These are phyloP conservation scores for Acanthamoeba lenticulata DNA, from an alignment of 208 protist genomes.

Conservation along the genomic window DNA sequence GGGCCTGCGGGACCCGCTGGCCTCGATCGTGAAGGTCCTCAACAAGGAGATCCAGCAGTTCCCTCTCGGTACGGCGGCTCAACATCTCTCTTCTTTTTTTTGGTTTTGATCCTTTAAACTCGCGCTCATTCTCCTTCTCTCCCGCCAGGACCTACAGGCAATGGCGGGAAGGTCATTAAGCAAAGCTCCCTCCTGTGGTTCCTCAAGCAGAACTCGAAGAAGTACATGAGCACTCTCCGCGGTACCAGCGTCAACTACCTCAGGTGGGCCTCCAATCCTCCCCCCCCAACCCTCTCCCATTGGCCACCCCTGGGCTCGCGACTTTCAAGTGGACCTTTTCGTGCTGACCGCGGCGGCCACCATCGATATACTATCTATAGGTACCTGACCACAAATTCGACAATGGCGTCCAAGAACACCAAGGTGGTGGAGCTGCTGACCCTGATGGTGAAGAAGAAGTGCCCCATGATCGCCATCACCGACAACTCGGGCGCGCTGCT, in stretches of 20 bases:
- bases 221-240: neutral
- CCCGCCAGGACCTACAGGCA: neutral
- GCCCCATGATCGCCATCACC: conserved; percentile 24
- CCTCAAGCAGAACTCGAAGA: conserved; percentile 15
- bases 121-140: no score
- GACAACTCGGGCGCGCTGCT: neutral
- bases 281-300: neutral
- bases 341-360: no score
- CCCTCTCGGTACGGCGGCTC: neutral
- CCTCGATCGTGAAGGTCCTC: neutral
- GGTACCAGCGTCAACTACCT: conserved; percentile 21
- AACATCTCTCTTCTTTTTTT: neutral
- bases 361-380: no score
- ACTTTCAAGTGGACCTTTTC: no score
- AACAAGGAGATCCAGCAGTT: conserved; percentile 34
- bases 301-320: no score
- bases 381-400: conserved; percentile 1
- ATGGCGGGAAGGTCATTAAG: neutral
- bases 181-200: conserved; percentile 20
- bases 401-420: conserved; percentile 3
- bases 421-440: conserved; percentile 21
- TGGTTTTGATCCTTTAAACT: no score
- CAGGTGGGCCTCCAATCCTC: neutral
- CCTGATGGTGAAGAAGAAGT: conserved; percentile 31
- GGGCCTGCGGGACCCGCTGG: neutral